Conservation (phyloP, 805 yeast genomes). For the Naumovozyma baii region DNA sequence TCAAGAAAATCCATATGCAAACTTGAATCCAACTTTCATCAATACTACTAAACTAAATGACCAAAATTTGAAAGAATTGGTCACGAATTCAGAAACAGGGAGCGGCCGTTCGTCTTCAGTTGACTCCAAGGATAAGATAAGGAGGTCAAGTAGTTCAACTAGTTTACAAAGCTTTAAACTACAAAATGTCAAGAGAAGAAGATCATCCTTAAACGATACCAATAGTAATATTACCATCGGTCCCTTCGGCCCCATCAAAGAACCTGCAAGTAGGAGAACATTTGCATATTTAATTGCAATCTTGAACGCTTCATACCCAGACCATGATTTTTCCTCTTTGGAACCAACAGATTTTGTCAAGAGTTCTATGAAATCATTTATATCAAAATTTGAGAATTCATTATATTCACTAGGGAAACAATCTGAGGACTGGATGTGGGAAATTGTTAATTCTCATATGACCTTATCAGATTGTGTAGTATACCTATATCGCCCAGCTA, state of each 20-base stretch:
- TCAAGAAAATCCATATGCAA: conserved; percentile 1
- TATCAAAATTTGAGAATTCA: conserved; percentile 65
- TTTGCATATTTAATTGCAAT: conserved; percentile 88
- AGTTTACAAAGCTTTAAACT: conserved; percentile 12
- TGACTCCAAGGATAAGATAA: conserved; percentile 6
- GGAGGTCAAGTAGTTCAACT: conserved; percentile 23
- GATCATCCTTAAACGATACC: conserved; percentile 22
- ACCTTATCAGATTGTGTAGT: conserved; percentile 48
- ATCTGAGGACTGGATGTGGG: conserved; percentile 73
- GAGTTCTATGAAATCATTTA: conserved; percentile 39
- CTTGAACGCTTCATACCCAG: conserved; percentile 87
- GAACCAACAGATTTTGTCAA: conserved; percentile 70
- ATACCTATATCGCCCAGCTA: conserved; percentile 45
- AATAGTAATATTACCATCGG: conserved; percentile 30
- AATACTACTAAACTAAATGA: conserved; percentile 28
- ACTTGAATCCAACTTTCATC: conserved; percentile 3
- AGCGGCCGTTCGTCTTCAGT: conserved; percentile 24
- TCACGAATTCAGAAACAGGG: conserved; percentile 19
- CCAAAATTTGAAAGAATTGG: conserved; percentile 29
- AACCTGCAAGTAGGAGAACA: conserved; percentile 75
- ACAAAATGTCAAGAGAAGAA: conserved; percentile 12
- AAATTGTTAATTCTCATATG: conserved; percentile 73
- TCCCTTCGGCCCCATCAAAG: conserved; percentile 89
- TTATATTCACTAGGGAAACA: conserved; percentile 56
- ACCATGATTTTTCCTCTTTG: conserved; percentile 82